phyloP scores from a whole-genome alignment of 2,329 filamentous ascomycete genomes.

The Colletotrichum shisoi region DNA sequence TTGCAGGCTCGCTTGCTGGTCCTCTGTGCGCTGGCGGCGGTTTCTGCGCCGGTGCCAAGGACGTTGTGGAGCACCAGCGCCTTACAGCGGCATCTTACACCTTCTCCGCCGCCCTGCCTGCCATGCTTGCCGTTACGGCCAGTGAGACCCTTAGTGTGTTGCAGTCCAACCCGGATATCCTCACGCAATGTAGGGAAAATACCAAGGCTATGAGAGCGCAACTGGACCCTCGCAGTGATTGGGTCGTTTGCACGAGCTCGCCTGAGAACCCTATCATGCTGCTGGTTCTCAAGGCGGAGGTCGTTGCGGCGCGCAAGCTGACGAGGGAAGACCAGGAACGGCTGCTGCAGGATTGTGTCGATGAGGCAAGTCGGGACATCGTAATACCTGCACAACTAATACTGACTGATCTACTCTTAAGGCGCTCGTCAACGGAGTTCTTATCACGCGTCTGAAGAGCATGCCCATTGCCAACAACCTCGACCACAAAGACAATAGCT shows the following conservation, averaged over 20 bases:
- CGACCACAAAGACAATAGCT: constrained; percentile 72
- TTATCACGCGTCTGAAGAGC: constrained; percentile 86
- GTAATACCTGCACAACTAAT: not conserved
- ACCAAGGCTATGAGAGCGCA: constrained; percentile 85
- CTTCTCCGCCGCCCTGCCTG: constrained; percentile 92
- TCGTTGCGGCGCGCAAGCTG: constrained; percentile 74
- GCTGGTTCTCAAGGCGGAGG: constrained; percentile 81
- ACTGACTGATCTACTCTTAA: constrained; percentile 49
- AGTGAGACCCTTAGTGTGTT: constrained; percentile 88
- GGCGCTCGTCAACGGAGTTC: constrained; percentile 84
- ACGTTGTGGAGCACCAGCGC: constrained; percentile 95
- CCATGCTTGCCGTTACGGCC: constrained; percentile 92
- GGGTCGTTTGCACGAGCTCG: constrained; percentile 82
- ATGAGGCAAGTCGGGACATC: constrained; percentile 73
- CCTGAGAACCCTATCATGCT: constrained; percentile 88
- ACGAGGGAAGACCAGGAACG: constrained; percentile 80
- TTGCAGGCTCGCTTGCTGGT: constrained; percentile 89
- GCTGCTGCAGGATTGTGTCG: constrained; percentile 88
- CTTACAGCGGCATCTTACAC: constrained; percentile 93
- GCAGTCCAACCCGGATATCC: constrained; percentile 84
- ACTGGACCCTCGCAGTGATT: constrained; percentile 91
- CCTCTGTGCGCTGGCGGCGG: constrained; percentile 91
- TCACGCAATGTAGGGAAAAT: constrained; percentile 82
- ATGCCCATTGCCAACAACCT: constrained; percentile 71
- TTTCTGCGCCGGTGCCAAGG: constrained; percentile 90